Conservation (phyloP, 2,329 filamentous ascomycete genomes). For the Didymella exigua region DNA sequence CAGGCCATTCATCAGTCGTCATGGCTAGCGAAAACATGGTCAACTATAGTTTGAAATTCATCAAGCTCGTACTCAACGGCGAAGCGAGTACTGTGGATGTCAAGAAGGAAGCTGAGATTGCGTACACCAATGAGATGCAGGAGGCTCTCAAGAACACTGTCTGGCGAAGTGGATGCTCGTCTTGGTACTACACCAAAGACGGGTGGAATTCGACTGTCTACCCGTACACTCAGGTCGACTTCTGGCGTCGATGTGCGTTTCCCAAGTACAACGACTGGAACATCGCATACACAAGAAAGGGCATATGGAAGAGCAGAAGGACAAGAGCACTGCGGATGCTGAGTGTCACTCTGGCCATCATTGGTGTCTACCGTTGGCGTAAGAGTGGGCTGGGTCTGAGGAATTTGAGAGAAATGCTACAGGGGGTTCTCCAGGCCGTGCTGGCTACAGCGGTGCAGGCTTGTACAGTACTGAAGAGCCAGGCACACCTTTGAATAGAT, state of each 20-base stretch:
- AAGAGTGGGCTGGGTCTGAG: slow-evolving; percentile 30
- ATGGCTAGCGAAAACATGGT: slow-evolving; percentile 66
- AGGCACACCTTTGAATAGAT: background rate
- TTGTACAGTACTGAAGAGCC: slow-evolving; percentile 7
- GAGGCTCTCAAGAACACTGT: slow-evolving; percentile 58
- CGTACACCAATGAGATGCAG: slow-evolving; percentile 52
- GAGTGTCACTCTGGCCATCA: slow-evolving; percentile 25
- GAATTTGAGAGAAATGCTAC: slow-evolving; percentile 26
- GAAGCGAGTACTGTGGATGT: slow-evolving; percentile 87
- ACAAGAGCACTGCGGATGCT: slow-evolving; percentile 26
- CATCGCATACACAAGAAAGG: slow-evolving; percentile 57
- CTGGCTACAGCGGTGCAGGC: slow-evolving; percentile 15
- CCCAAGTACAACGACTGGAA: slow-evolving; percentile 62
- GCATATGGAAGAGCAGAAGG: slow-evolving; percentile 44
- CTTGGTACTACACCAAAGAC: slow-evolving; percentile 76
- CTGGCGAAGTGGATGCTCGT: slow-evolving; percentile 57
- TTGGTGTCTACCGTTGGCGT: slow-evolving; percentile 34
- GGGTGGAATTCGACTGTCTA: slow-evolving; percentile 78
- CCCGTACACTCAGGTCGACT: slow-evolving; percentile 58
- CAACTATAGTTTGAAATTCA: slow-evolving; percentile 64
- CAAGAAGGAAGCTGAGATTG: slow-evolving; percentile 78
- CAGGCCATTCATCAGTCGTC: slow-evolving; percentile 66
- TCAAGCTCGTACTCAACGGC: slow-evolving; percentile 77
- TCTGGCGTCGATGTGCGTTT: slow-evolving; percentile 57
- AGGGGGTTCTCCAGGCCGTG: slow-evolving; percentile 15